phyloP scores from a whole-genome alignment of 345 rosid genomes.

The Acer campestre region DNA sequence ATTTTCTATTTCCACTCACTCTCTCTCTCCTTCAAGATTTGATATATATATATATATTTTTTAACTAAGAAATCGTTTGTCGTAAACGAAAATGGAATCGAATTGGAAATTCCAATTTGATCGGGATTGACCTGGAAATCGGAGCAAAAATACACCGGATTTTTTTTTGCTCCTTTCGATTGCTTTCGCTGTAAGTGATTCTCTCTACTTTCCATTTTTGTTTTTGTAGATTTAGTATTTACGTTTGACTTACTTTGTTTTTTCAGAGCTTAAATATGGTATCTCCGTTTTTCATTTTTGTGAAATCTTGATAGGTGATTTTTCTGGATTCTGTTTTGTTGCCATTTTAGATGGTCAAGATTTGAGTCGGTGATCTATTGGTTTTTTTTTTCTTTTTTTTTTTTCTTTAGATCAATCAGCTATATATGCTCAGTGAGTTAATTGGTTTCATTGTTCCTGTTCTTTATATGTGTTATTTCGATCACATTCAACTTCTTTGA shows the following conservation, averaged over 20 bases:
- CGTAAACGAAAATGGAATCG: neutral
- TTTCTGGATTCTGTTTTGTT: neutral
- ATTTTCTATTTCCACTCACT: neutral
- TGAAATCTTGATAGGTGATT: neutral
- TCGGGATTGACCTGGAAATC: conserved; percentile 17
- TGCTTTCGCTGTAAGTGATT: conserved; percentile 34
- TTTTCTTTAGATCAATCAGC: conserved; percentile 7
- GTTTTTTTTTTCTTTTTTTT: neutral
- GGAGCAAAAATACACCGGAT: neutral
- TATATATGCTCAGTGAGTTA: neutral
- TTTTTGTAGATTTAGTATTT: neutral
- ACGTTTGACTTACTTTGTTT: neutral
- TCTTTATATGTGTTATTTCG: neutral
- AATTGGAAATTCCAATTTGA: neutral
- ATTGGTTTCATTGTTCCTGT: neutral
- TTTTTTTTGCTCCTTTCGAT: conserved; percentile 22
- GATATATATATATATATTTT: neutral
- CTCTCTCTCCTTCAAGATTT: neutral
- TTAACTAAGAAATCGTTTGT: neutral
- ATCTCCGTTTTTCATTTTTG: neutral
- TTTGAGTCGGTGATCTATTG: conserved; percentile 3
- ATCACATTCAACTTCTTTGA: neutral
- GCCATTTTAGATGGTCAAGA: conserved; percentile 12
- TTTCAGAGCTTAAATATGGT: neutral
- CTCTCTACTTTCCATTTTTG: conserved; percentile 16